Evolutionary conservation across 805 yeast species (phyloP).

Genomic region (Wickerhamomyces mucosus): DNA sequence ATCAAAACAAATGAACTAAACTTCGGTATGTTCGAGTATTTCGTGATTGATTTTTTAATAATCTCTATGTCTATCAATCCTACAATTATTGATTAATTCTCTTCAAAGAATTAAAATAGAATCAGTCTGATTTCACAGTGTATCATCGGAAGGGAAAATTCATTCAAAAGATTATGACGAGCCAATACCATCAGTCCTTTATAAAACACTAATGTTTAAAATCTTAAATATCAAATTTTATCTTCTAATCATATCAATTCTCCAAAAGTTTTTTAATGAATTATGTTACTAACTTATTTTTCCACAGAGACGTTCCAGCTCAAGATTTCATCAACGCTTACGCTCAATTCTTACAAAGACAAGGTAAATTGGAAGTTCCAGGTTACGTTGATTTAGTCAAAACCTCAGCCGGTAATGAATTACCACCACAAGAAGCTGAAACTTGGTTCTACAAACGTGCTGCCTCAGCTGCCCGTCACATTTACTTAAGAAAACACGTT

Average conservation of each 20-base stretch:
- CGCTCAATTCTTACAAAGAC: conserved; percentile 99
- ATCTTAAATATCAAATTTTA: no score
- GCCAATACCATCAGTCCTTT: conserved; percentile 1
- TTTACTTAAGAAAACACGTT: conserved; percentile 98
- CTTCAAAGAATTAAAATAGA: no score
- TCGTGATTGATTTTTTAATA: no score
- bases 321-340: conserved; percentile 99
- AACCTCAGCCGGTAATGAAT: conserved; percentile 97
- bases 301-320: conserved; percentile 98
- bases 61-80: neutral
- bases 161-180: no score
- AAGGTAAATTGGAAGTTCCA: conserved; percentile 99
- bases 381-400: conserved; percentile 99
- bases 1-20: no score
- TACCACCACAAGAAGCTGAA: conserved; percentile 99
- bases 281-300: conserved; percentile 15
- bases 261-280: no score
- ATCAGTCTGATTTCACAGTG: no score
- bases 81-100: no score
- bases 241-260: no score
- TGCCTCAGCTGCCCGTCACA: conserved; percentile 99
- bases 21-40: no score
- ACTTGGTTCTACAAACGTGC: conserved; percentile 99
- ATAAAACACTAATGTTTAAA: no score
- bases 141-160: no score